Conservation (phyloP, 352 stramenopile species). For the Phytophthora meadii region DNA sequence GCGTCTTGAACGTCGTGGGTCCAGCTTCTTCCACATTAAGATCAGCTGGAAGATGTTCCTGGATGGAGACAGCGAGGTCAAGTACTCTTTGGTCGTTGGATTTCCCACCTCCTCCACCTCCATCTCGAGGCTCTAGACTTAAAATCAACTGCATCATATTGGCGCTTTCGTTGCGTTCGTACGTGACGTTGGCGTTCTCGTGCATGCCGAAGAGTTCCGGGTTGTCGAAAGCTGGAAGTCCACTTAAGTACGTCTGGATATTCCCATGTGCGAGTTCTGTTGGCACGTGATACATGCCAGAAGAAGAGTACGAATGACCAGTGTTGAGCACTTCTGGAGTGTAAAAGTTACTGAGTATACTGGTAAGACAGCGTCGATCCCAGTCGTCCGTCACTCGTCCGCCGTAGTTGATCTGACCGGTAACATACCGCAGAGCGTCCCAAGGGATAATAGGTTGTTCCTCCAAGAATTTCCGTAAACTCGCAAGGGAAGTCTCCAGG, state of each 20-base stretch:
- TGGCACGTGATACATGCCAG: conserved; percentile 90
- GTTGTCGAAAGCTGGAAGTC: conserved; percentile 88
- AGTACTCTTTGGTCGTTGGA: conserved; percentile 91
- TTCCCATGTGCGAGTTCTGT: conserved; percentile 45
- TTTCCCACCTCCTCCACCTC: conserved; percentile 60
- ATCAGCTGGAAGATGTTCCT: conserved; percentile 61
- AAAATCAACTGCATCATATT: conserved; percentile 91
- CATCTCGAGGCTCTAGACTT: conserved; percentile 89
- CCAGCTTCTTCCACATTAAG: conserved; percentile 89
- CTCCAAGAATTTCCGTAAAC: conserved; percentile 91
- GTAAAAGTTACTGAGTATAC: conserved; percentile 94
- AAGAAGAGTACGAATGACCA: conserved; percentile 90
- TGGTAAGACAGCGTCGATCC: conserved; percentile 94
- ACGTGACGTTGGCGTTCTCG: conserved; percentile 96
- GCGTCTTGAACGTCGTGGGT: conserved; percentile 92
- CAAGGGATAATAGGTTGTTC: conserved; percentile 92
- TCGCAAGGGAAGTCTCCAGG: conserved; percentile 93
- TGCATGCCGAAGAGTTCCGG: conserved; percentile 97
- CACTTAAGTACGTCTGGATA: conserved; percentile 84
- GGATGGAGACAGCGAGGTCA: conserved; percentile 72
- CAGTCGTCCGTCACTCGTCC: conserved; percentile 96
- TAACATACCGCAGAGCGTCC: conserved; percentile 95
- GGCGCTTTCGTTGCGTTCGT: conserved; percentile 91
- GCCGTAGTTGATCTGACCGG: conserved; percentile 96
- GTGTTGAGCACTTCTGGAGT: conserved; percentile 76